A percentile compares a stretch with the other conserved stretches of the same genome.
Evolutionary conservation across 371 early-diverging fungal genomes (phyloP).

Genomic region (Mortierella sp.): DNA sequence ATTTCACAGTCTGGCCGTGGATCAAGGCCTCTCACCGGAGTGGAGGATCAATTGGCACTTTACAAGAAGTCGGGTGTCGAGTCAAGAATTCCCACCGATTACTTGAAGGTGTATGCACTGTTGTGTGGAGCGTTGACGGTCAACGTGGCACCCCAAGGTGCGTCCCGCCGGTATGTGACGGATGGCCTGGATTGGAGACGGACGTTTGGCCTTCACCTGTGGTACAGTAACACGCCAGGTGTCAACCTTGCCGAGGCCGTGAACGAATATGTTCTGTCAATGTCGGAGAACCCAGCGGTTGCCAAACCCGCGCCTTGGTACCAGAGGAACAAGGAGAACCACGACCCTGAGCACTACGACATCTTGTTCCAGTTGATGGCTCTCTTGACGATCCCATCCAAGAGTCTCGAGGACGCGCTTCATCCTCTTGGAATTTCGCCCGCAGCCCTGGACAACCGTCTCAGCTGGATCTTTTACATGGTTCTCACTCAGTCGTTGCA

Average conservation of each 20-base stretch:
- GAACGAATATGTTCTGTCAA: constrained; percentile 60
- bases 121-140: constrained; percentile 62
- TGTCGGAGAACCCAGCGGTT: constrained; percentile 24
- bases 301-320: constrained; percentile 65
- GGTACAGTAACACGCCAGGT: constrained; percentile 73
- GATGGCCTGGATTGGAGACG: constrained; percentile 76
- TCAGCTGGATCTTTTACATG: constrained; percentile 72
- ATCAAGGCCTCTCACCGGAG: constrained; percentile 60
- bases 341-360: constrained; percentile 61
- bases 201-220: constrained; percentile 76
- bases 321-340: constrained; percentile 1
- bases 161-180: constrained; percentile 37
- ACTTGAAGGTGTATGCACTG: constrained; percentile 69
- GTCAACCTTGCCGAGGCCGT: constrained; percentile 64
- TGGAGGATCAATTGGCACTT: constrained; percentile 67
- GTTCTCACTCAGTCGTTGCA: constrained; percentile 65
- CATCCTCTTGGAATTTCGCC: constrained; percentile 64
- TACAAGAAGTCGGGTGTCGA: constrained; percentile 50
- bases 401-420: constrained; percentile 67
- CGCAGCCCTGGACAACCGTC: constrained; percentile 67
- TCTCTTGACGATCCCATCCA: constrained; percentile 58
- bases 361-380: constrained; percentile 74
- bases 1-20: constrained; percentile 74
- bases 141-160: constrained; percentile 28
- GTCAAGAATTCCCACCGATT: constrained; percentile 45